Evolutionary conservation across 495 filamentous ascomycete species (phyloP).

Genomic region (Extremus antarcticus): DNA sequence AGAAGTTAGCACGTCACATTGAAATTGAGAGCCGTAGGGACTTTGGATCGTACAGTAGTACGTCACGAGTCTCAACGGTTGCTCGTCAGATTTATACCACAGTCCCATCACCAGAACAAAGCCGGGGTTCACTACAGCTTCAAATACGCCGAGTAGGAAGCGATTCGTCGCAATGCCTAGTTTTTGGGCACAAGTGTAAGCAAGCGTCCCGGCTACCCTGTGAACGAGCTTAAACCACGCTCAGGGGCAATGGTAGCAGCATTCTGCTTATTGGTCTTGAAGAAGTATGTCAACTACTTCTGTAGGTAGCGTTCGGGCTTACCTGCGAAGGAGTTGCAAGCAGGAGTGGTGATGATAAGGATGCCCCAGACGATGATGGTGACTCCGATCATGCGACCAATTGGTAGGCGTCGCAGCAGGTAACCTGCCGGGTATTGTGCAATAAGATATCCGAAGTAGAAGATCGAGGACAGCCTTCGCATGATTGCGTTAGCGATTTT

Average conservation of each 20-base stretch:
- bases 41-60: conserved; percentile 32
- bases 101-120: conserved; percentile 48
- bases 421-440: conserved; percentile 44
- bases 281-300: too few relatives aligned
- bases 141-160: conserved; percentile 23
- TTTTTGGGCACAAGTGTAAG: too few relatives aligned
- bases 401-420: conserved; percentile 42
- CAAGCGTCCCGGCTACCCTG: too few relatives aligned
- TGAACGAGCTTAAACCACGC: too few relatives aligned
- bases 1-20: background rate
- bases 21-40: background rate
- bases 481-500: background rate
- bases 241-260: too few relatives aligned
- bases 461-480: conserved; percentile 42
- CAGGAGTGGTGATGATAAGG: conserved; percentile 38
- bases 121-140: conserved; percentile 37
- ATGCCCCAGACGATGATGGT: conserved; percentile 41
- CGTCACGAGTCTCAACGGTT: conserved; percentile 36
- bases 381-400: conserved; percentile 40
- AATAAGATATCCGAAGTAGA: conserved; percentile 45
- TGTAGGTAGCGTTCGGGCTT: too few relatives aligned
- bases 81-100: conserved; percentile 46
- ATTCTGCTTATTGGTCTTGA: too few relatives aligned
- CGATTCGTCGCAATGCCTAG: conserved; percentile 21
- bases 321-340: conserved; percentile 33